Evolutionary conservation across 768 basidiomycete genomes (phyloP).

Genomic region (Lactarius sp.): DNA sequence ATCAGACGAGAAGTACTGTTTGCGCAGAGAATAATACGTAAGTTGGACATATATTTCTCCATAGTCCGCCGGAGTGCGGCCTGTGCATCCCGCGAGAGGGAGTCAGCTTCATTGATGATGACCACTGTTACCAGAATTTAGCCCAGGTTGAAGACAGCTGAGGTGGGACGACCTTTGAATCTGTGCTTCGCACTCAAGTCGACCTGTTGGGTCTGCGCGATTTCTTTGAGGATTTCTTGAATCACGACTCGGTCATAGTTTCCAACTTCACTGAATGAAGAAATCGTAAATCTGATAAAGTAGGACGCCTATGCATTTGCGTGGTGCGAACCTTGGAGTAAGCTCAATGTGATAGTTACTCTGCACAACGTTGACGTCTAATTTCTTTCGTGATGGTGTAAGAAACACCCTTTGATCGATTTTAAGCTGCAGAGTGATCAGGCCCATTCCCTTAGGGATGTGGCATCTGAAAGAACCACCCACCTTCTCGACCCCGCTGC

Average conservation of each 20-base stretch:
- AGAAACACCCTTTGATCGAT: constrained; percentile 96
- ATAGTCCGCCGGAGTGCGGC: constrained; percentile 95
- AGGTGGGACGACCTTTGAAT: constrained; percentile 75
- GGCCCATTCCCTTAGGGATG: not conserved
- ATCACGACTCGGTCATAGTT: constrained; percentile 94
- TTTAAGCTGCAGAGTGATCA: constrained; percentile 61
- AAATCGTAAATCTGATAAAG: not conserved
- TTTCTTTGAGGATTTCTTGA: constrained; percentile 95
- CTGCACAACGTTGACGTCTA: constrained; percentile 96
- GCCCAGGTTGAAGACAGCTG: not conserved
- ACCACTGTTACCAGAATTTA: constrained; percentile 56
- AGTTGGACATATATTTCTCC: constrained; percentile 99
- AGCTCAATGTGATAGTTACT: constrained; percentile 98
- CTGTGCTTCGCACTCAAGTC: constrained; percentile 92
- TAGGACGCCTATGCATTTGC: not conserved
- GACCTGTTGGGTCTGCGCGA: constrained; percentile 98
- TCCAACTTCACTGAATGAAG: constrained; percentile 77
- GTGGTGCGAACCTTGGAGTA: constrained; percentile 73
- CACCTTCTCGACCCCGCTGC: constrained; percentile 89
- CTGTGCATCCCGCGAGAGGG: constrained; percentile 92
- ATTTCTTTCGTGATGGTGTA: constrained; percentile 87
- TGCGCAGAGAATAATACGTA: constrained; percentile 94
- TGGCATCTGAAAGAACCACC: constrained; percentile 19
- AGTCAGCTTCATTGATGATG: constrained; percentile 96
- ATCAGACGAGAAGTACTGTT: constrained; percentile 94